Conservation (phyloP, 306 rosid genomes). For the Cicer arietinum region DNA sequence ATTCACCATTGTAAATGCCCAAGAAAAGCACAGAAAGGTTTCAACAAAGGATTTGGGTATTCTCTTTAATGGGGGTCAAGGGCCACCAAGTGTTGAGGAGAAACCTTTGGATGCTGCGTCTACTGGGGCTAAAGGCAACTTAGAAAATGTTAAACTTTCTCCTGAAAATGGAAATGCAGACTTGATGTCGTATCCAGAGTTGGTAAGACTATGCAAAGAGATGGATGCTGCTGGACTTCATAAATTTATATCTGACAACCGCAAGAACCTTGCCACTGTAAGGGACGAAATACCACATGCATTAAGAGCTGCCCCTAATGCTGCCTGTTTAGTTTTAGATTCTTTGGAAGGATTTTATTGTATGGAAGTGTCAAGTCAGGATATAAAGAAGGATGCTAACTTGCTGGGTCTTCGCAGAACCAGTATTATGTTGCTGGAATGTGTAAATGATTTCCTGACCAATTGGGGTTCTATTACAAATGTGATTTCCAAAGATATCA, state of each 20-base stretch:
- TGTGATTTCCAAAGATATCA: conserved; percentile 70
- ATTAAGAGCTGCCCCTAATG: conserved; percentile 75
- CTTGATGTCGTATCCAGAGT: conserved; percentile 72
- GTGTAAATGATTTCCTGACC: conserved; percentile 70
- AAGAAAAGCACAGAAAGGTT: conserved; percentile 75
- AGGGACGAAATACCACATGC: conserved; percentile 92
- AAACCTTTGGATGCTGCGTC: conserved; percentile 62
- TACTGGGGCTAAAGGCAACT: conserved; percentile 55
- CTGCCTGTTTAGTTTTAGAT: conserved; percentile 81
- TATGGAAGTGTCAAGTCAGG: conserved; percentile 65
- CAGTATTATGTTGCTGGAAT: conserved; percentile 97
- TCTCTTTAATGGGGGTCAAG: conserved; percentile 57
- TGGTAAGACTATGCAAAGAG: conserved; percentile 76
- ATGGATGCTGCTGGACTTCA: conserved; percentile 92
- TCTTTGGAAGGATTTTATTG: conserved; percentile 85
- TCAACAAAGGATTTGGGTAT: conserved; percentile 56
- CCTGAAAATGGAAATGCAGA: conserved; percentile 56
- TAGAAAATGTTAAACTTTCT: conserved; percentile 54
- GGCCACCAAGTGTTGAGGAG: conserved; percentile 56
- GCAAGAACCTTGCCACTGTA: conserved; percentile 88
- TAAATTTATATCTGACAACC: conserved; percentile 92
- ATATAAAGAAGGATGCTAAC: conserved; percentile 89
- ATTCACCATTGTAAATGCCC: conserved; percentile 64
- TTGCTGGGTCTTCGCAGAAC: conserved; percentile 90
- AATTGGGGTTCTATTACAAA: conserved; percentile 58